Conservation (phyloP, 2,329 filamentous ascomycete species). For the Clonostachys sp. region DNA sequence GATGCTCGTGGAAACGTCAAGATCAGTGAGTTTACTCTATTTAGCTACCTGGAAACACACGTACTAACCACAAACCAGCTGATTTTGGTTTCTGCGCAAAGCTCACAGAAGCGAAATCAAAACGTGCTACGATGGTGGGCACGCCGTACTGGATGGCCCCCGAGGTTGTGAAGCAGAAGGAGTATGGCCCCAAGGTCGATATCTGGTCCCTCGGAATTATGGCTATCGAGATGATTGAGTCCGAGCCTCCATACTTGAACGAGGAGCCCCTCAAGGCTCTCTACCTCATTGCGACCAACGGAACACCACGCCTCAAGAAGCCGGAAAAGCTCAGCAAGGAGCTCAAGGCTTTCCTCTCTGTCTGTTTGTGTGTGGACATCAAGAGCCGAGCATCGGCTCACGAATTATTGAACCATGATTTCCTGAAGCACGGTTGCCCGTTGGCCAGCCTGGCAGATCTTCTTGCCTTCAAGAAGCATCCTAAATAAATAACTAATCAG, state of each 20-base stretch:
- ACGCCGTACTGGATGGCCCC: constrained; percentile 99
- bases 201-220: constrained; percentile 99
- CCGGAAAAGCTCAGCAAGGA: constrained; percentile 97
- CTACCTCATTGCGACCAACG: constrained; percentile 96
- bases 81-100: constrained; percentile 99
- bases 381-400: constrained; percentile 88
- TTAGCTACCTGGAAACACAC: constrained; percentile 1
- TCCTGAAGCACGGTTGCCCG: constrained; percentile 87
- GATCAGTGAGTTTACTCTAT: constrained; percentile 65
- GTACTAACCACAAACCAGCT: constrained; percentile 50
- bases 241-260: constrained; percentile 94
- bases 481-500: constrained; percentile 39
- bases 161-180: constrained; percentile 98
- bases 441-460: constrained; percentile 79
- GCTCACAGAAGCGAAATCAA: constrained; percentile 92
- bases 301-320: constrained; percentile 94
- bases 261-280: constrained; percentile 96
- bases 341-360: constrained; percentile 92
- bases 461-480: constrained; percentile 78
- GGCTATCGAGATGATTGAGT: constrained; percentile 99
- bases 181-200: constrained; percentile 96
- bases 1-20: constrained; percentile 95
- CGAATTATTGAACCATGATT: constrained; percentile 88
- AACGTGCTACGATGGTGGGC: constrained; percentile 98
- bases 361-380: constrained; percentile 95